Base-by-base conservation (phyloP, 805 yeast species). In the Hanseniaspora occidentalis region DNA sequence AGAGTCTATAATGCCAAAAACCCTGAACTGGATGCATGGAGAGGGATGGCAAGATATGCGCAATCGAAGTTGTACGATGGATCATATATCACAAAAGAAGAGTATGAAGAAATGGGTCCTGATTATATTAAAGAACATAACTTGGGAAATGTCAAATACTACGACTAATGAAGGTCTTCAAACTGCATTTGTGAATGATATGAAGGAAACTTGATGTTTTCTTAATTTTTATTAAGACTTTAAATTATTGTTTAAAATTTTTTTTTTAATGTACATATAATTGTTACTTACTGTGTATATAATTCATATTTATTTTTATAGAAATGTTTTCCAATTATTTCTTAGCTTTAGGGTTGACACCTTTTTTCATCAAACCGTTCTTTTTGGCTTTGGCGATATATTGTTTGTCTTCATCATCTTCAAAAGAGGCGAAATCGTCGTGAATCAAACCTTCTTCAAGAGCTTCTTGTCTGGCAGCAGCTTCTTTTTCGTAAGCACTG, bases 101-200 rank as follows among this genome's bases (percentile, higher is more conserved):
- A 88, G 46, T 92, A 85, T 53, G 80, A 79, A 35, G 98, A 92
- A 58, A 74, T 71, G 67, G 99, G 98, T 0, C 67, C 84, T 0
- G 96, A 84, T 41, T 89, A 86, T 55, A 75, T 88, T 37, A 84
- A 81, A 52, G 95, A 85, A 53, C 94, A 89, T 57, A 74, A 75
- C 9, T 60, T 83, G 48, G 94, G 96, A 2, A 83, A 84, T 56
- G 43, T 50, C 8, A 44, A 43, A 17, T 56, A 51, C 47, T 51
- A 31, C 27, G 33, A 29, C 18, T 29, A 16, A 29, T 7, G 4
- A 9, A n/a, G 33, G 18, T n/a, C 4, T 29, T 3, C 6, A 29
- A n/a, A n/a, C n/a, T n/a, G n/a, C n/a, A n/a, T n/a, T n/a, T n/a
- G n/a, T n/a, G n/a, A n/a, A n/a, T n/a, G n/a, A n/a, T n/a, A n/a